phyloP scores from a whole-genome alignment of 2,329 filamentous ascomycete species.

The Fusarium temperatum region DNA sequence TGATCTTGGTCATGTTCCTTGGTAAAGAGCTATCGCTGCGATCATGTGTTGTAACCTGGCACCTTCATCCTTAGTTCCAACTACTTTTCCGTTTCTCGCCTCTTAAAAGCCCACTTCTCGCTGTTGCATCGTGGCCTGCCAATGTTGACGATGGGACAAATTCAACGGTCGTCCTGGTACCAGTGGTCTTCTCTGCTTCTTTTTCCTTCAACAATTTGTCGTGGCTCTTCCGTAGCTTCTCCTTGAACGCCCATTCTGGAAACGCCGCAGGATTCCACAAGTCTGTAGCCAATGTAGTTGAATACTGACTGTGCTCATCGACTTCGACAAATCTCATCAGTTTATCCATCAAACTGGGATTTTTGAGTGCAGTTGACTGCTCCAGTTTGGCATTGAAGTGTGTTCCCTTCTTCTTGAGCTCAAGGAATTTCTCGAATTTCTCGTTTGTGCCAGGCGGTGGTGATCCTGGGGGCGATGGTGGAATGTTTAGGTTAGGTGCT shows the following conservation, averaged over 20 bases:
- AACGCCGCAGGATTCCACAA: constrained; percentile 68
- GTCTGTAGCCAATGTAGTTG: constrained; percentile 64
- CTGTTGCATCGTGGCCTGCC: constrained; percentile 30
- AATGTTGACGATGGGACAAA: constrained; percentile 55
- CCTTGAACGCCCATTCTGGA: constrained; percentile 63
- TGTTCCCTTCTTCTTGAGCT: constrained; percentile 77
- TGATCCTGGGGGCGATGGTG: constrained; percentile 74
- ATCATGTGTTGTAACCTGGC: background rate
- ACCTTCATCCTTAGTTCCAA: constrained; percentile 41
- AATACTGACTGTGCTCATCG: constrained; percentile 67
- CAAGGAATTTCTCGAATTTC: constrained; percentile 78
- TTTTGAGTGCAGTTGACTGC: constrained; percentile 71
- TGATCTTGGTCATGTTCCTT: background rate
- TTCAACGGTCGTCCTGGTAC: constrained; percentile 55
- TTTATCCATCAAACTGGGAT: constrained; percentile 77
- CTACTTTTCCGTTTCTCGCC: constrained; percentile 48
- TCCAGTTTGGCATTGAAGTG: constrained; percentile 83
- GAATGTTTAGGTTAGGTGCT: constrained; percentile 77
- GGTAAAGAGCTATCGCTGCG: background rate
- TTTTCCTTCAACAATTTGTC: constrained; percentile 56
- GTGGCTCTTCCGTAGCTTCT: constrained; percentile 59
- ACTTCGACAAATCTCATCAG: constrained; percentile 72
- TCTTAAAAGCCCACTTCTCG: constrained; percentile 37
- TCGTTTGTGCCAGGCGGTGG: constrained; percentile 62
- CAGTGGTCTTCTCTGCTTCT: constrained; percentile 54